A percentile compares a stretch with the other conserved stretches of the same genome.
Evolutionary conservation across 495 filamentous ascomycete genomes (phyloP).

Genomic region (Astrothelium subdiscretum): DNA sequence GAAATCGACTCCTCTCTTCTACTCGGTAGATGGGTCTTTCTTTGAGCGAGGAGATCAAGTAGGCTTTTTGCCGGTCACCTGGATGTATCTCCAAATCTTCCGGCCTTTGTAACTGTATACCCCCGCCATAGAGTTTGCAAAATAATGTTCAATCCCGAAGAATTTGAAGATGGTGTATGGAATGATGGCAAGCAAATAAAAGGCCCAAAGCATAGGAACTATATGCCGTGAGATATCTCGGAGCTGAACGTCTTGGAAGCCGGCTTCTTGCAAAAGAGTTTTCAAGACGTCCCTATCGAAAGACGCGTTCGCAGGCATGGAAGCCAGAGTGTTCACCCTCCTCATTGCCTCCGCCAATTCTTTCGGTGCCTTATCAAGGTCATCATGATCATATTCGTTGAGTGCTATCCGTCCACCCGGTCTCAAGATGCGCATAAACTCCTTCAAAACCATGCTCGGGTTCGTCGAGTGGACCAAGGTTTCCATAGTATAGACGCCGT

Average conservation of each 20-base stretch:
- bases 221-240: not conserved
- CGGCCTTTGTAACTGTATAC: not conserved
- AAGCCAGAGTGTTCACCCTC: not conserved
- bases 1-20: not conserved
- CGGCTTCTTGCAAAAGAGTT: not conserved
- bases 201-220: not conserved
- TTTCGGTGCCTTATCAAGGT: not conserved
- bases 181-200: not conserved
- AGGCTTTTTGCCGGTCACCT: not conserved
- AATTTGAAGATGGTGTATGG: not conserved
- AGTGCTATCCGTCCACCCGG: not conserved
- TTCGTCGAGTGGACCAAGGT: not conserved
- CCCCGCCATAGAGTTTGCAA: not conserved
- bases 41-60: not conserved
- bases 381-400: not conserved
- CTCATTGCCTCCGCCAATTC: constrained; percentile 1
- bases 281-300: constrained; percentile 2
- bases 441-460: not conserved
- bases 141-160: not conserved
- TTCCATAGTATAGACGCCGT: not conserved
- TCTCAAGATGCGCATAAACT: not conserved
- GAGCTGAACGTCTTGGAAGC: not conserved
- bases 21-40: not conserved
- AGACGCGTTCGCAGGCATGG: constrained; percentile 1
- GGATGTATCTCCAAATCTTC: not conserved